Evolutionary conservation across 2,329 filamentous ascomycete genomes (phyloP).

Genomic region (Penicillium sp.): DNA sequence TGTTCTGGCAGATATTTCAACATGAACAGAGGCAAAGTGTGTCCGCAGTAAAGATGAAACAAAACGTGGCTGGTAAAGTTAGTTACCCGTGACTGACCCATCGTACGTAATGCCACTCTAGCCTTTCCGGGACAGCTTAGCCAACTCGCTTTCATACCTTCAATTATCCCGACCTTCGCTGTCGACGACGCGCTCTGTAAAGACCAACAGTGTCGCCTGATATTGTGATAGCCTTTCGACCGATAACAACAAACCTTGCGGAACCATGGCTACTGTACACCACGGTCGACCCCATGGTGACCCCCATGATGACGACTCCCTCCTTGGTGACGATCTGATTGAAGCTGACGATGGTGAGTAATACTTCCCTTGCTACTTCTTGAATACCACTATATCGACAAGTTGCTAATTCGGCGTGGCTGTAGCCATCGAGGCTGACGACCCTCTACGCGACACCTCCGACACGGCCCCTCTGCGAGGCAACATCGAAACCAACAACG

Average conservation of each 20-base stretch:
- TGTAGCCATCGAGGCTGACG: conserved; percentile 83
- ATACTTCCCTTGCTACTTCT: neutral
- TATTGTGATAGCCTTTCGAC: conserved; percentile 9
- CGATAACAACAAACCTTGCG: conserved; percentile 2
- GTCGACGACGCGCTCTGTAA: conserved; percentile 8
- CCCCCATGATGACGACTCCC: conserved; percentile 59
- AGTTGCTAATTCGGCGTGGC: neutral
- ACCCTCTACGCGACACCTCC: conserved; percentile 66
- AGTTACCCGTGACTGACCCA: conserved; percentile 12
- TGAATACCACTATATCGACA: neutral
- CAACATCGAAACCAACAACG: conserved; percentile 65
- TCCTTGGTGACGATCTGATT: conserved; percentile 68
- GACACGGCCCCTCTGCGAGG: conserved; percentile 78
- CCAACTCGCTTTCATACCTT: conserved; percentile 17
- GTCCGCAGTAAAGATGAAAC: neutral
- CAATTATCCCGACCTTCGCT: conserved; percentile 6
- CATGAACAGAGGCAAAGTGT: too few species aligned
- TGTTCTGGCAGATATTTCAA: too few species aligned
- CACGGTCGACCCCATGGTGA: conserved; percentile 52
- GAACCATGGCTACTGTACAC: conserved; percentile 39
- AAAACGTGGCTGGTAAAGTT: conserved; percentile 8
- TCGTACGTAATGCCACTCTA: conserved; percentile 42
- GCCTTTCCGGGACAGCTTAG: conserved; percentile 35
- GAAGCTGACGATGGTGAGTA: conserved; percentile 70
- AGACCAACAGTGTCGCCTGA: conserved; percentile 13